Evolutionary conservation across 164 flowering plant species (phyloP), one percentile per base, ranked within the genome.

Genomic region (Aristolochia contorta): DNA sequence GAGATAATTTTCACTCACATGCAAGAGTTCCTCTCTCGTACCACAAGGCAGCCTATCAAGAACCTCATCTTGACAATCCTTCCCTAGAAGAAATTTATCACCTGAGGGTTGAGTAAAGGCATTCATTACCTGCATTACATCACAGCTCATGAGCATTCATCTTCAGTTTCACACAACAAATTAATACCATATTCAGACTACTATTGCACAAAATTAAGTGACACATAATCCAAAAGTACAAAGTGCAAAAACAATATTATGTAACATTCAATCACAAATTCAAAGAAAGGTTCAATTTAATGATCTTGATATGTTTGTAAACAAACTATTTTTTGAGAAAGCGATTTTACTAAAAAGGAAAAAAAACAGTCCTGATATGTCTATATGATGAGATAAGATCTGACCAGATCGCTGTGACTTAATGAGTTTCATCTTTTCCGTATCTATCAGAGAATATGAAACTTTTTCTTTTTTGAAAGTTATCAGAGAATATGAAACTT

Each of bases 61-160:
- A 45, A 91, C 69, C 69, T 84, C 85, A 55, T 85, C 97, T 65
- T 76, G 79, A 60, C 88, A 76, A 69, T 78, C 85, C 66, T 79
- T 91, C 59, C 95, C 99, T 59, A 82, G 78, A 61, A 79, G 61
- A 72, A 71, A 78, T 66, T 82, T 84, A 48, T 81, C 74, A 55
- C 86, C 87, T 55, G 99, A 85, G 65, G 87, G 87, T 59, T 85
- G 93, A 57, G 87, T 84, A 80, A 94, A 77, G n/a, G 75, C 81
- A 73, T 71, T 80, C 50, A 82, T 68, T 65, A 94, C 97, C 96
- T 92, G 67, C 10, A 64, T 27, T 71, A 63, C 48, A 62, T 50
- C 30, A 27, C 5, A 27, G 3, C 30, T 27, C 30, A 27, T 27
- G 30, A 27, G 5, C 30, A 27, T 27, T 27, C 5, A 5, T 27